Evolutionary conservation across 2,329 filamentous ascomycete genomes (phyloP).

Genomic region (Pyricularia sp.): DNA sequence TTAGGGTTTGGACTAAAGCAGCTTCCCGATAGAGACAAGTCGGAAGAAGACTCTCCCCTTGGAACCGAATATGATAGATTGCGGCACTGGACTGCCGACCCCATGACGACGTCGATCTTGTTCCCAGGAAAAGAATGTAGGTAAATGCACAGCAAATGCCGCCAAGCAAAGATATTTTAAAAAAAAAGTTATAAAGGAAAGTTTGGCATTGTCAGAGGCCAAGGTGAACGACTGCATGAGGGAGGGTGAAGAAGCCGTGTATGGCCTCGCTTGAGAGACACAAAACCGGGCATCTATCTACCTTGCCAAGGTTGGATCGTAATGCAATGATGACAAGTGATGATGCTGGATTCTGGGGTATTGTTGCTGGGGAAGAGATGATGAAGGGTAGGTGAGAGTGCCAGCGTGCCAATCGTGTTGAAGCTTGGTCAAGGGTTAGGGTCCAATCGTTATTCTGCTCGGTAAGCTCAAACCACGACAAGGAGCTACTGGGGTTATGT

Average conservation of each 20-base stretch:
- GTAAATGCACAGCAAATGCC: neutral
- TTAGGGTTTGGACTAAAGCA: neutral
- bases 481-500: neutral
- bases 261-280: neutral
- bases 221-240: neutral
- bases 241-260: neutral
- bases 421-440: neutral
- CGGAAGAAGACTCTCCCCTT: neutral
- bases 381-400: neutral
- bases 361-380: neutral
- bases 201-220: neutral
- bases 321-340: neutral
- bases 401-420: neutral
- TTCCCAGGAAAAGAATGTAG: neutral
- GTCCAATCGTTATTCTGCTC: neutral
- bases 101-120: neutral
- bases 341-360: neutral
- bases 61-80: neutral
- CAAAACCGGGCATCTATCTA: neutral
- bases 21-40: neutral
- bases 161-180: neutral
- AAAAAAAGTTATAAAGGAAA: neutral
- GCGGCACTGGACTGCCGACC: neutral
- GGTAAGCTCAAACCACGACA: neutral
- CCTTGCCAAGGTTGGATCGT: neutral